Conservation (phyloP, 768 basidiomycete species). For the Lentinula aciculospora region DNA sequence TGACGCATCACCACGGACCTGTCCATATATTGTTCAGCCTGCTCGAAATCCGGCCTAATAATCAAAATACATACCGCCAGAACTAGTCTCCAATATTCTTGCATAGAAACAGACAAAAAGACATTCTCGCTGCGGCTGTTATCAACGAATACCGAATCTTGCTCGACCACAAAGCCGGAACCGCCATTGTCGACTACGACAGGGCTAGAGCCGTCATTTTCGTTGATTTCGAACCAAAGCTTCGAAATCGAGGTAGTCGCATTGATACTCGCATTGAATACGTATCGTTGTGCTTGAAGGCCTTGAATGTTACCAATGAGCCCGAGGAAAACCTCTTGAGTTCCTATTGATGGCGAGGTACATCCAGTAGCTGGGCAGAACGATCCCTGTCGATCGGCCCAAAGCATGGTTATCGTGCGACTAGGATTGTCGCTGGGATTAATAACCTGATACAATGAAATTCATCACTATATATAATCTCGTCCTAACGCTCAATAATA, state of each 20-base stretch:
- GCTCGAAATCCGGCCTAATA: too few relatives aligned
- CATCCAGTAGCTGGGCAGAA: background rate
- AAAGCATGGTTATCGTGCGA: slow-evolving; percentile 2
- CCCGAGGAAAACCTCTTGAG: background rate
- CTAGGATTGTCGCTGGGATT: background rate
- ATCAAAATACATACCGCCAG: background rate
- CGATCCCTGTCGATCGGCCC: background rate
- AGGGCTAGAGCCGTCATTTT: slow-evolving; percentile 31
- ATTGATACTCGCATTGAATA: slow-evolving; percentile 36
- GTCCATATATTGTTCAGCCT: background rate
- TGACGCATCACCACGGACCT: background rate
- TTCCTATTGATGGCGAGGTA: background rate
- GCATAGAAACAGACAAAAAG: background rate
- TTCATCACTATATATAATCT: too few relatives aligned
- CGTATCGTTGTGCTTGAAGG: slow-evolving; percentile 34
- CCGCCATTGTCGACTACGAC: slow-evolving; percentile 38
- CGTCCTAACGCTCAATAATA: too few relatives aligned
- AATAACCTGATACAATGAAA: background rate
- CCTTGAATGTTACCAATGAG: background rate
- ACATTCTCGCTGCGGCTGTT: background rate
- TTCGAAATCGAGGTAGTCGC: slow-evolving; percentile 33
- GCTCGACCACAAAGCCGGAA: slow-evolving; percentile 30
- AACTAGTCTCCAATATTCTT: background rate
- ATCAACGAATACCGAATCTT: slow-evolving; percentile 37
- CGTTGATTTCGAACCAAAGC: slow-evolving; percentile 46